Conservation (phyloP, 306 rosid genomes). For the Vigna reflexopilosa region DNA sequence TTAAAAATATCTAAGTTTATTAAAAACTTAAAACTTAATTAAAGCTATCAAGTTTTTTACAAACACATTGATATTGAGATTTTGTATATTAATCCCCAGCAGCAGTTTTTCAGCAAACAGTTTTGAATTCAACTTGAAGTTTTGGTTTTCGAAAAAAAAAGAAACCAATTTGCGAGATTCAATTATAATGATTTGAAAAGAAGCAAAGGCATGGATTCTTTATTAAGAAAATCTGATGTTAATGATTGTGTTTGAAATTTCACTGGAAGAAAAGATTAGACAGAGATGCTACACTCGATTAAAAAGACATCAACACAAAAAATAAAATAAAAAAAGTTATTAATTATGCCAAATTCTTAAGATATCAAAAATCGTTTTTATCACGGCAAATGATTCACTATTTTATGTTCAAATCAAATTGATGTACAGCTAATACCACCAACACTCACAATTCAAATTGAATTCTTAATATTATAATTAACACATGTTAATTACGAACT, state of each 20-base stretch:
- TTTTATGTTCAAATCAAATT: constrained; percentile 3
- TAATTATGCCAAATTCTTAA: neutral
- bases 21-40: too few relatives aligned
- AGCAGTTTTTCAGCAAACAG: too few relatives aligned
- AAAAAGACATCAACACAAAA: constrained; percentile 28
- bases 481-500: neutral
- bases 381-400: neutral
- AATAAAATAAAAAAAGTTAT: neutral
- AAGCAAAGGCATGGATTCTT: constrained; percentile 43
- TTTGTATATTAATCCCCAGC: too few relatives aligned
- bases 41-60: too few relatives aligned
- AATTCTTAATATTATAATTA: constrained; percentile 4
- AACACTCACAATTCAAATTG: neutral
- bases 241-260: constrained; percentile 46
- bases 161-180: constrained; percentile 1
- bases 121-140: too few relatives aligned
- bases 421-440: neutral
- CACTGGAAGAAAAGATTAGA: constrained; percentile 22
- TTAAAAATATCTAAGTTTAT: too few relatives aligned
- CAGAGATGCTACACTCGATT: constrained; percentile 39
- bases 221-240: constrained; percentile 37
- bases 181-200: constrained; percentile 41
- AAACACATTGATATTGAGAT: too few relatives aligned
- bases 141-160: neutral
- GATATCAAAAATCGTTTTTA: neutral